Evolutionary conservation across 306 rosid species (phyloP), one percentile per base, ranked within the genome.

Genomic region (Boehmeria nivea): DNA sequence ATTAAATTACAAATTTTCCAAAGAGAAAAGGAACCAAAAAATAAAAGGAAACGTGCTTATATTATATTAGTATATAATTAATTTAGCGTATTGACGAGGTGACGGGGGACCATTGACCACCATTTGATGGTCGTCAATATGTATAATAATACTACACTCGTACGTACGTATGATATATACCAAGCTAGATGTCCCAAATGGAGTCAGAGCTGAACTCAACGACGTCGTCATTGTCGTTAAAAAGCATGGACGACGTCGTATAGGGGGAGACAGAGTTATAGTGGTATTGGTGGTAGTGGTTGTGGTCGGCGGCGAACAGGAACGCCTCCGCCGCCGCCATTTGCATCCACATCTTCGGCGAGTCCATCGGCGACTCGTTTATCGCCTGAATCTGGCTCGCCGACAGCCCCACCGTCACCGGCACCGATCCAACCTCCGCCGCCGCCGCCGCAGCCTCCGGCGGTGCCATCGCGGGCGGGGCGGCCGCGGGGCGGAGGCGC

Each of bases 321-420:
- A 65, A 40, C 12, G 78, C 65, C 23, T 66, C 73, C 6, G 69
- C 64, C 12, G 69, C 91, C 16, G 74, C 60, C 81, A 83, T 77
- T 63, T 86, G 95, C 94, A 81, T 86, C 95, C 95, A 89, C 90
- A 78, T 86, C 26, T 67, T 84, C 0, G 98, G 98, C 3, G 98
- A 90, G 33, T 90, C 87, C 76, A 90, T 61, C 14, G 95, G 98
- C 7, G 78, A 84, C 57, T 90, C 98, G 49, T 84, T 87, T 2
- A 90, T 90, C 2, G 98, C 95, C 59, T 90, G 87, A 62, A 90
- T 90, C 48, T 90, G 85, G 33, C 79, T 70, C 2, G 85, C 66
- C 3, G 95, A 84, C 54, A 90, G 67, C 31, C 86, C 76, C 57
- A 81, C 88, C 10, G 82, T 72, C 4, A 28, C 71, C 13, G 83